Evolutionary conservation across 1,139 yeast genomes (phyloP), one percentile per base, ranked within the genome.

Genomic region (Scheffersomyces lignicola): DNA sequence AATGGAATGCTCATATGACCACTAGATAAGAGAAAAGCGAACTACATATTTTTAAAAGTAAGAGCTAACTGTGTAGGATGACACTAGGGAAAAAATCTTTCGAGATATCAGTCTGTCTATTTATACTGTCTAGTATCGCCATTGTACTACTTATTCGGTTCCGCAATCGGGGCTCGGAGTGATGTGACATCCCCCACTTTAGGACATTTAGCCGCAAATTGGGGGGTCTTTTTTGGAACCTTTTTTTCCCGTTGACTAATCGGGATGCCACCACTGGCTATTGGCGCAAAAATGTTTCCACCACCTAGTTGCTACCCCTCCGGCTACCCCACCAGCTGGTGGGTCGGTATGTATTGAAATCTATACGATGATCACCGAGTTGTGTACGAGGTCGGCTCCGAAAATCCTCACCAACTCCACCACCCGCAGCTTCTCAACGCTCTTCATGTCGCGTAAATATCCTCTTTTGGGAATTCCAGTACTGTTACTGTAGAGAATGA

Each of bases 381-480:
- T 46, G 31, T 47, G 46, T 3, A 63, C 39, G 26, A 49, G 51
- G 11, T 58, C 58, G n/a, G 60, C 35, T 0, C 80, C 80, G 23
- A 70, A 55, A 17, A 72, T 37, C 31, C 80, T 54, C 2, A 73
- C 52, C 20, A 64, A 56, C 38, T 74, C 69, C 10, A 73, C 42
- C 3, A 69, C 53, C 1, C 56, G 47, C 9, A 53, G 48, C 39
- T 64, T 60, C 15, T 54, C 53, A 44, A 33, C 32, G 4, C 34
- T 35, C 18, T 37, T 40, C 45, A 65, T 38, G 2, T 48, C 39
- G 4, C 45, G 47, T 38, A 68, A 45, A 31, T 43, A 28, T 50
- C 40, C 13, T 37, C 32, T 6, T 46, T 40, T 4, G 43, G 36
- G 16, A 40, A 35, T 13, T 40, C 29, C 22, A 39, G 32, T 34